phyloP scores from a whole-genome alignment of 306 rosid genomes.

The Vigna mungo region DNA sequence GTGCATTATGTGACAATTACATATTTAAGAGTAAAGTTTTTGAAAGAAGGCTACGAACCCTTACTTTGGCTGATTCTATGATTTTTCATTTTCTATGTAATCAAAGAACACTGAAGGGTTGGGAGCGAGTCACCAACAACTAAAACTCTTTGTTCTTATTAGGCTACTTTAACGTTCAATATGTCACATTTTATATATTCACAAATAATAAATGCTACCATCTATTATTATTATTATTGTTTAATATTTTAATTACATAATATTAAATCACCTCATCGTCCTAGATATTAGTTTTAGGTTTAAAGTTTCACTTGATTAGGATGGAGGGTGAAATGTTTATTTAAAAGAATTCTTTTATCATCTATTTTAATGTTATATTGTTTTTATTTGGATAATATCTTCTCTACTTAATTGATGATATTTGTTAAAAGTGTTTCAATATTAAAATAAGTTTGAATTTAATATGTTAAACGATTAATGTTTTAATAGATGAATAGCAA shows the following conservation, averaged over 20 bases:
- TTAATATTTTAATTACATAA: no score
- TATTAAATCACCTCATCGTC: no score
- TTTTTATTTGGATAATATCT: no score
- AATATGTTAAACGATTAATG: no score
- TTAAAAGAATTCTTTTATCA: no score
- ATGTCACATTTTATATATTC: slow-evolving; percentile 30
- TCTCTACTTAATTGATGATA: no score
- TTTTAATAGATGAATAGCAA: rapidly evolving
- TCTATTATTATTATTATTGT: slow-evolving; percentile 1
- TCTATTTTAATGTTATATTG: rapidly evolving
- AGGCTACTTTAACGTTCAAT: slow-evolving; percentile 27
- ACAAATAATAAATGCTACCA: slow-evolving; percentile 27
- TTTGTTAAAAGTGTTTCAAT: no score
- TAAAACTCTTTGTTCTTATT: slow-evolving; percentile 10
- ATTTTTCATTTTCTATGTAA: background rate
- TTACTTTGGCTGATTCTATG: slow-evolving; percentile 2
- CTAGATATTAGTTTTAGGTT: no score
- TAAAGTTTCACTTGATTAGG: no score
- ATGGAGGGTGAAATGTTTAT: no score
- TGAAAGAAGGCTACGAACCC: slow-evolving; percentile 13
- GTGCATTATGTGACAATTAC: slow-evolving; percentile 32
- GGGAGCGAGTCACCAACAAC: slow-evolving; percentile 22
- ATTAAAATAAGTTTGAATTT: no score
- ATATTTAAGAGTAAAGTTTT: background rate
- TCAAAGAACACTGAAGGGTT: background rate